phyloP scores from a whole-genome alignment of 768 basidiomycete genomes.

The Obba rivulosa region DNA sequence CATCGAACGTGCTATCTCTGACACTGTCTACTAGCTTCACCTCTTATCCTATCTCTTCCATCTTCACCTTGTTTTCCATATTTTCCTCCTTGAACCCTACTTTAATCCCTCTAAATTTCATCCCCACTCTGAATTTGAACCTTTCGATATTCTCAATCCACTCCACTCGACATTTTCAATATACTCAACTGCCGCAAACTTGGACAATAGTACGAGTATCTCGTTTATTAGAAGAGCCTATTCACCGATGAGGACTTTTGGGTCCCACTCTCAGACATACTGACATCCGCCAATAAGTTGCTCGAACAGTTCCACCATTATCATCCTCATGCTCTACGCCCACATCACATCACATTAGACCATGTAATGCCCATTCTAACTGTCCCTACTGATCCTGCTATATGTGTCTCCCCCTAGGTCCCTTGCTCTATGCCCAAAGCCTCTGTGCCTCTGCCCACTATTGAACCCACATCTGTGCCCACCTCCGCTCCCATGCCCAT shows the following conservation, averaged over 20 bases:
- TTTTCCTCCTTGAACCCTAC: conserved; percentile 25
- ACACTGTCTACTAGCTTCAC: too few relatives aligned
- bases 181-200: conserved; percentile 30
- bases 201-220: conserved; percentile 32
- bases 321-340: conserved; percentile 26
- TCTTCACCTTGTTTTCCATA: conserved; percentile 36
- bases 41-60: conserved; percentile 17
- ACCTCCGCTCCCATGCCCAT: not conserved
- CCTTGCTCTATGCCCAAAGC: not conserved
- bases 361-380: too few relatives aligned
- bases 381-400: too few relatives aligned
- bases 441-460: not conserved
- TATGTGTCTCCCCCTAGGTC: too few relatives aligned
- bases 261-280: conserved; percentile 31
- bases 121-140: conserved; percentile 13
- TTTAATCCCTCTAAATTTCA: conserved; percentile 29
- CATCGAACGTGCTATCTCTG: too few relatives aligned
- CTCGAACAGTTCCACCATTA: conserved; percentile 30
- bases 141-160: conserved; percentile 3
- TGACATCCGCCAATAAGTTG: conserved; percentile 22
- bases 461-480: not conserved
- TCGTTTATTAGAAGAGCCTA: conserved; percentile 24
- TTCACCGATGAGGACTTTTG: conserved; percentile 29
- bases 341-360: too few relatives aligned
- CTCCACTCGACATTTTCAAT: conserved; percentile 7